Base-by-base conservation (phyloP, 345 rosid species). In the Arabis hirsuta region DNA sequence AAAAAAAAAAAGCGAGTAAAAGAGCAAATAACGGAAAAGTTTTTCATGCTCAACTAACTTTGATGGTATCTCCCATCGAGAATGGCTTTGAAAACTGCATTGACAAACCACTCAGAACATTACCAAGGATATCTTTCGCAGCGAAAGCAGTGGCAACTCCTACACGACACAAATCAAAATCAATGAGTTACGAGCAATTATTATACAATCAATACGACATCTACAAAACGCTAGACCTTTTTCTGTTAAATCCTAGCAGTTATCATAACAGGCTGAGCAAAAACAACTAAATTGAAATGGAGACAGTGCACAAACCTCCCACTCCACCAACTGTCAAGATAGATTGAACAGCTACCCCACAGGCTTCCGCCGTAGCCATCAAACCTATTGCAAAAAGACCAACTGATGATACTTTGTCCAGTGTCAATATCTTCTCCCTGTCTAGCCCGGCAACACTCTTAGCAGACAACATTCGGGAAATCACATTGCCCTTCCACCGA, bases 81-180 rank as follows among this genome's bases (percentile, higher is more conserved):
- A 94, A 95, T 6, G 99, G 99, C 78, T 74, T 84, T 5, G 92
- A 87, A 66, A 91, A 90, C 72, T 89, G 96, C 84, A 95, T 86
- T 14, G 93, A 89, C 65, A 89, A 80, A 26, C 99, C 99, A 80
- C 91, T 89, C 47, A 95, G 87, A 73, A 95, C 87, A 80, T 95
- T 95, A 46, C 99, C 97, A 68, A 95, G 96, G 68, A 91, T 51
- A 36, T 95, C 97, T 80, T 78, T 87, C 9, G 96, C 86, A 81
- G 99, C 97, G 85, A 95, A 91, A 74, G 97, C 97, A 76, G 99
- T 95, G 47, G 97, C 99, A 56, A 95, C 99, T 59, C 99, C 97
- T 95, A 84, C 55, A 16, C 48, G 7, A 31, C 19, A 20, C 26
- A 52, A 61, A 61, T 50, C 54, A 53, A 38, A 31, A 22, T 50